phyloP scores from a whole-genome alignment of 495 filamentous ascomycete genomes.

The Lophium mytilinum region DNA sequence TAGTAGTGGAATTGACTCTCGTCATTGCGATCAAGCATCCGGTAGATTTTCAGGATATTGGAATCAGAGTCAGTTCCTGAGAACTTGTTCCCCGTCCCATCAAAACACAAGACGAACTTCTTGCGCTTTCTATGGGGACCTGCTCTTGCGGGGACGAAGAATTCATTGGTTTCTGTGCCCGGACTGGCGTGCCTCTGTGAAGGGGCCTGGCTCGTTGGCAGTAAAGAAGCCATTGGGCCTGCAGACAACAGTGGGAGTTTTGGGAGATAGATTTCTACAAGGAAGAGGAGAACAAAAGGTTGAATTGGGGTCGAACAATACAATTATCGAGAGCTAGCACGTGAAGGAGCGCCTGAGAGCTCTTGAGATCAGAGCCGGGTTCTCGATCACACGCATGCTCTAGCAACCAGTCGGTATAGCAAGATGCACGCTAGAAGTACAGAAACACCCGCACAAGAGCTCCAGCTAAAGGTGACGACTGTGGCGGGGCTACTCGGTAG shows the following conservation, averaged over 20 bases:
- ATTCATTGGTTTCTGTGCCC: slow-evolving; percentile 10
- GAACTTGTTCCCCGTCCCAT: slow-evolving; percentile 87
- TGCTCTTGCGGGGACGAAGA: not conserved
- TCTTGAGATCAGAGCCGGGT: too few relatives aligned
- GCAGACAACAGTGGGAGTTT: not conserved
- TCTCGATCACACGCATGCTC: too few relatives aligned
- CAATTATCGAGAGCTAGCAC: too few relatives aligned
- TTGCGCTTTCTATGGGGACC: slow-evolving; percentile 30
- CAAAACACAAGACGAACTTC: slow-evolving; percentile 74
- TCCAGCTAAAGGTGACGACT: too few relatives aligned
- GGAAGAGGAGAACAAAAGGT: too few relatives aligned
- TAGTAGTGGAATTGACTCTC: slow-evolving; percentile 58
- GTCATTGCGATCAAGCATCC: slow-evolving; percentile 53
- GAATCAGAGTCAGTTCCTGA: slow-evolving; percentile 72
- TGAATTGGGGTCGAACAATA: too few relatives aligned
- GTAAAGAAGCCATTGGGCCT: not conserved
- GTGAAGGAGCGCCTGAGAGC: too few relatives aligned
- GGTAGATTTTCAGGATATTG: slow-evolving; percentile 83
- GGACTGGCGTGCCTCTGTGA: slow-evolving; percentile 1
- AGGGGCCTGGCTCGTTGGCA: not conserved
- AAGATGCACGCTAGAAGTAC: too few relatives aligned
- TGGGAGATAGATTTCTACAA: too few relatives aligned
- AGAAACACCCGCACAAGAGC: too few relatives aligned
- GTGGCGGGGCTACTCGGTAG: too few relatives aligned
- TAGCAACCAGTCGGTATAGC: too few relatives aligned